Evolutionary conservation across 2,329 filamentous ascomycete species (phyloP).

Genomic region (Aspergillus jensenii): DNA sequence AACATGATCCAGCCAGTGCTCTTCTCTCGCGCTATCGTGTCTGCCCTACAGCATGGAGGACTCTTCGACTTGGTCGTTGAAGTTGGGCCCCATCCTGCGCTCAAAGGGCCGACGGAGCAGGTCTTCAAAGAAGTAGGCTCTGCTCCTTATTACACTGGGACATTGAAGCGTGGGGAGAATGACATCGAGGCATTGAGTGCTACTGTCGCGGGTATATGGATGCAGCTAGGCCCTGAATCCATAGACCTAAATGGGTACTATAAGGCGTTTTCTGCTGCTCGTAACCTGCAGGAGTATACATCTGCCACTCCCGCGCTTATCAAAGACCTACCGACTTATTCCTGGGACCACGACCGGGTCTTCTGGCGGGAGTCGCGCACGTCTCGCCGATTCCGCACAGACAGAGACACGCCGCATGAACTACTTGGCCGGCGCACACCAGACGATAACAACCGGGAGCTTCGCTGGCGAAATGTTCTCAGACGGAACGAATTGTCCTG

Average conservation of each 20-base stretch:
- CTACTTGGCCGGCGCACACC: background rate
- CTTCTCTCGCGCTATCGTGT: conserved; percentile 22
- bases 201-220: too few species aligned
- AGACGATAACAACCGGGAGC: background rate
- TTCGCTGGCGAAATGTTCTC: background rate
- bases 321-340: conserved; percentile 20
- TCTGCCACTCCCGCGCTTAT: too few species aligned
- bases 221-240: too few species aligned
- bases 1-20: conserved; percentile 37
- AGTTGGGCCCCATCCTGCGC: background rate
- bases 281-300: too few species aligned
- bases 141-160: too few species aligned
- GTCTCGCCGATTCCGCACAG: background rate
- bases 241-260: too few species aligned
- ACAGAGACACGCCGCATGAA: background rate
- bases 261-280: too few species aligned
- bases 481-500: background rate
- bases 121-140: too few species aligned
- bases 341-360: background rate
- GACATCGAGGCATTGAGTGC: too few species aligned
- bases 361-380: background rate
- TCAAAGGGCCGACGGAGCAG: too few species aligned
- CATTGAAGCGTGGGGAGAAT: too few species aligned
- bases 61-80: conserved; percentile 33
- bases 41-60: conserved; percentile 1